Evolutionary conservation across 768 basidiomycete genomes (phyloP), one percentile per base, ranked within the genome.

Genomic region (Calocybe cyanea): DNA sequence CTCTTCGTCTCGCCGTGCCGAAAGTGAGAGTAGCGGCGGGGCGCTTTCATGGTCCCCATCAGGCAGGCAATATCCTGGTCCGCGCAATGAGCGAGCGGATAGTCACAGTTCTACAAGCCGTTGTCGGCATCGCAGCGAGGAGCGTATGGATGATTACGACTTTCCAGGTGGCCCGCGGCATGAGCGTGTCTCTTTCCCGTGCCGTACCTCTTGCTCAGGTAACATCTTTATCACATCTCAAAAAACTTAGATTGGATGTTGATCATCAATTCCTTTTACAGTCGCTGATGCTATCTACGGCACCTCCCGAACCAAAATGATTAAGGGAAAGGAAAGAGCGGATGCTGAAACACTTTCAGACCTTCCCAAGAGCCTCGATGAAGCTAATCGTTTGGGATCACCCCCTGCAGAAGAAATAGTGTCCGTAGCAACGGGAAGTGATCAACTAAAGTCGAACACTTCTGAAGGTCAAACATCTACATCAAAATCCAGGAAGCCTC

Each of bases 1-100:
- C 40, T 56, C 61, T 11, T 56, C 43, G 18, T 63, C 69, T 7
- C 57, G 50, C 35, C 17, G 20, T 28, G 23, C 41, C 31, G 32
- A 36, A 45, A 15, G 28, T 7, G 7, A 10, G n/a, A 33, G 30
- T 21, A 35, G 57, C 32, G 57, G 57, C n/a, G 51, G 58, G 49
- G 63, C 63, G 23, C 28, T 51, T 33, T 68, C 70, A 14, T 62
- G 64, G 62, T 68, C 68, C 15, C 64, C 64, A 20, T 70, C 65
- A 33, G 64, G 65, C 14, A 61, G 65, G 41, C 51, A 21, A 34
- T 62, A 64, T 52, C 57, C 63, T 4, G 51, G 54, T 38, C 21
- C 54, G 17, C 39, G 49, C 25, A 14, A 42, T 18, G 30, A 36
- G 30, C 37, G 21, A 7, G n/a, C 15, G 15, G 38, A 10, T 19